Percentiles rank a stretch among this genome's conserved stretches.
Conservation (phyloP, 179 eudicot genomes). For the Drosera spatulata region DNA sequence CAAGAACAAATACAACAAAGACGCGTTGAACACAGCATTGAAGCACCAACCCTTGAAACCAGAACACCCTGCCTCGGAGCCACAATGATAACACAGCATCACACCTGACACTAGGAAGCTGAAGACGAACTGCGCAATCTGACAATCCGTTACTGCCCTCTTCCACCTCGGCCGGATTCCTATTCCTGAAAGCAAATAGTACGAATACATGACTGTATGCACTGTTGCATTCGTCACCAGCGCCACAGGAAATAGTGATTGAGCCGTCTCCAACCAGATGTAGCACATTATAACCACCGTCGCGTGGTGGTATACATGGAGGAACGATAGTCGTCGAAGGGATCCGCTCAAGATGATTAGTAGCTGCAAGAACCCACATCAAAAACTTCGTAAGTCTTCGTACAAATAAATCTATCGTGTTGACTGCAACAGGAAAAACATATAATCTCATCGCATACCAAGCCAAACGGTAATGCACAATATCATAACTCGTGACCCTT, state of each 20-base stretch:
- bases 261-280: conserved; percentile 52
- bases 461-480: too few relatives aligned
- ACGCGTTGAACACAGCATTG: conserved; percentile 72
- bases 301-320: conserved; percentile 95
- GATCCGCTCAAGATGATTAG: conserved; percentile 38
- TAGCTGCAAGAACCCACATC: conserved; percentile 9
- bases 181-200: conserved; percentile 50
- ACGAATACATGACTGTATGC: conserved; percentile 77
- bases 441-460: too few relatives aligned
- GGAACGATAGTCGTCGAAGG: conserved; percentile 51
- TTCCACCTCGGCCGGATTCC: conserved; percentile 87
- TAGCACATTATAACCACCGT: conserved; percentile 74
- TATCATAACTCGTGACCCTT: too few relatives aligned
- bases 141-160: conserved; percentile 70
- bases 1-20: conserved; percentile 65
- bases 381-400: too few relatives aligned
- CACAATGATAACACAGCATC: conserved; percentile 67
- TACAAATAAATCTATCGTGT: too few relatives aligned
- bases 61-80: conserved; percentile 30
- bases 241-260: conserved; percentile 66
- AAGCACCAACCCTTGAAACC: conserved; percentile 84
- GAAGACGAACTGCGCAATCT: conserved; percentile 77
- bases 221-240: conserved; percentile 65
- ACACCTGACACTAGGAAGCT: conserved; percentile 53
- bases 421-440: too few relatives aligned